Evolutionary conservation across 768 basidiomycete genomes (phyloP).

Genomic region (Trametes cubensis): DNA sequence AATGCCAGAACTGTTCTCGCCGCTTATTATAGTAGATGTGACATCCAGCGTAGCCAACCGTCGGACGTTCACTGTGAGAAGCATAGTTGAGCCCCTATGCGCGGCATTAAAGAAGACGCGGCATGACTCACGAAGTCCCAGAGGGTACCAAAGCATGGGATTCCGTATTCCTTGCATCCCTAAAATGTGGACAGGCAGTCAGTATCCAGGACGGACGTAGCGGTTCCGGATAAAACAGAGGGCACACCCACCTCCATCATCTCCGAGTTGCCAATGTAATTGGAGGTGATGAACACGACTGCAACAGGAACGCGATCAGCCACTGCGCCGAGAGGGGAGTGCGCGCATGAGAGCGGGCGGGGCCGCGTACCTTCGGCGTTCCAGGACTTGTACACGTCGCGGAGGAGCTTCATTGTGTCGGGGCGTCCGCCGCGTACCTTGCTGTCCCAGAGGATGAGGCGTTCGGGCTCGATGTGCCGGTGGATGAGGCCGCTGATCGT

Average conservation of each 20-base stretch:
- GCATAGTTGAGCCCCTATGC: neutral
- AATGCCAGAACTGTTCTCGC: slow-evolving; percentile 12
- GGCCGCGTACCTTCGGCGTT: slow-evolving; percentile 59
- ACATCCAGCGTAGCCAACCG: neutral
- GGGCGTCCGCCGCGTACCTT: slow-evolving; percentile 74
- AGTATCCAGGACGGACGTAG: neutral
- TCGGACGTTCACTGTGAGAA: slow-evolving; percentile 17
- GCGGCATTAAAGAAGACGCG: neutral
- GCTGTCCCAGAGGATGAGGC: slow-evolving; percentile 76
- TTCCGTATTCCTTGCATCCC: slow-evolving; percentile 29
- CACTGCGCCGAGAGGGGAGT: neutral
- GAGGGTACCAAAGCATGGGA: slow-evolving; percentile 34
- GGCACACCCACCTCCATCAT: slow-evolving; percentile 75
- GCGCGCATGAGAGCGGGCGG: neutral
- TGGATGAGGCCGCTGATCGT: slow-evolving; percentile 76
- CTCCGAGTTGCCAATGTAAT: slow-evolving; percentile 75
- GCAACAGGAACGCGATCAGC: slow-evolving; percentile 8
- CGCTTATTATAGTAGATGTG: slow-evolving; percentile 16
- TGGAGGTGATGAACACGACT: slow-evolving; percentile 84
- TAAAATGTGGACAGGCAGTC: slow-evolving; percentile 9
- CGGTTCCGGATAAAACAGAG: neutral
- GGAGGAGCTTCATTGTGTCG: slow-evolving; percentile 75
- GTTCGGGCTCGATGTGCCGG: slow-evolving; percentile 71
- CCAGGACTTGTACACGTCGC: slow-evolving; percentile 69
- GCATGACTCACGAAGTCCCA: slow-evolving; percentile 35